Evolutionary conservation across 257 asterid species (phyloP).

Genomic region (Nicotiana sylvestris): DNA sequence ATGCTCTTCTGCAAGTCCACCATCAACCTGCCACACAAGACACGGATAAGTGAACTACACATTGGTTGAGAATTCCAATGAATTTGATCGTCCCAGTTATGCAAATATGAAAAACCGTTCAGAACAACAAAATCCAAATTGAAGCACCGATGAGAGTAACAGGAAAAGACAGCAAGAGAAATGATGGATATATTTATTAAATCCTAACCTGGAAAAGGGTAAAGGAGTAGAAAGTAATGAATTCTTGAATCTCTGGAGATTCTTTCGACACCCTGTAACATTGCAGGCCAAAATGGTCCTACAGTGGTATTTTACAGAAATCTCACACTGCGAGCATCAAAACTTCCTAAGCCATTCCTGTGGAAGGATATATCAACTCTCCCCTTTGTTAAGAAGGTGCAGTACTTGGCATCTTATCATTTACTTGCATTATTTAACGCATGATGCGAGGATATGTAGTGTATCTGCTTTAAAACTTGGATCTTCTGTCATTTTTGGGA

Average conservation of each 20-base stretch:
- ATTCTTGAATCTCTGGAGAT: not conserved
- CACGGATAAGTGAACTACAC: not conserved
- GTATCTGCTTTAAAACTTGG: not conserved
- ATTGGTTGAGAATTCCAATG: not conserved
- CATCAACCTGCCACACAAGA: not conserved
- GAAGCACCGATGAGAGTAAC: constrained; percentile 2
- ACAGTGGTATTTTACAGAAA: not conserved
- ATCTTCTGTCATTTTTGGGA: not conserved
- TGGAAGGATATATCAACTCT: not conserved
- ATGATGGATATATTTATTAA: not conserved
- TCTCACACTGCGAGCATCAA: not conserved
- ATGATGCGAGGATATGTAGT: not conserved
- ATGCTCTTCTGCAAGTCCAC: constrained; percentile 2
- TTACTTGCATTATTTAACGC: not conserved
- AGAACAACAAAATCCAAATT: not conserved
- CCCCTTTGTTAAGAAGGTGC: not conserved
- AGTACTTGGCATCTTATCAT: not conserved
- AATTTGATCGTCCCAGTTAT: not conserved
- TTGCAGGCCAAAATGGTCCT: not conserved
- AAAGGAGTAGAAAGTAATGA: not conserved
- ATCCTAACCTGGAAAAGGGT: not conserved
- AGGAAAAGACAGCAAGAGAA: not conserved
- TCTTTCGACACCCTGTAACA: not conserved
- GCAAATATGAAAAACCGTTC: not conserved
- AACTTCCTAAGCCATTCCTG: not conserved